Conservation (phyloP, 2,329 filamentous ascomycete species). For the Xenoacremonium recifei region DNA sequence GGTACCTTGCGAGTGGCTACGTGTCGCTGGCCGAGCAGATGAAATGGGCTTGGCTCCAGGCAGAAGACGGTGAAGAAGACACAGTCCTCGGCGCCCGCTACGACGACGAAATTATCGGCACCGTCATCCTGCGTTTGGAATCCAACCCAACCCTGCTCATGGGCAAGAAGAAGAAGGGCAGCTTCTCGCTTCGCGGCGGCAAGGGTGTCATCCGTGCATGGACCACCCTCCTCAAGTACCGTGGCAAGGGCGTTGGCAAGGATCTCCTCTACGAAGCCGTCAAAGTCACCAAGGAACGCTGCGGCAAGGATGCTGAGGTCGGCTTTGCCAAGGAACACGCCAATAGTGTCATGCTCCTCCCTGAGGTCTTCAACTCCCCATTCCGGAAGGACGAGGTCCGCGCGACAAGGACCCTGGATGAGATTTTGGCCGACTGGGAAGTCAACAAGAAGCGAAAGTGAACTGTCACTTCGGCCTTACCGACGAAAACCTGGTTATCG, state of each 20-base stretch:
- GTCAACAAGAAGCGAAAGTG: conserved; percentile 45
- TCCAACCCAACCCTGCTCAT: conserved; percentile 29
- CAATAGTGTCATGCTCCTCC: conserved; percentile 65
- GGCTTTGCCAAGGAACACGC: conserved; percentile 77
- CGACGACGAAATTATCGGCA: conserved; percentile 68
- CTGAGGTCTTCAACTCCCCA: conserved; percentile 58
- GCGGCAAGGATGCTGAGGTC: conserved; percentile 65
- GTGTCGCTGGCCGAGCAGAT: conserved; percentile 60
- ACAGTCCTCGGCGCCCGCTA: conserved; percentile 65
- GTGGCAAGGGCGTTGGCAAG: conserved; percentile 68
- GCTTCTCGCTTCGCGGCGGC: conserved; percentile 51
- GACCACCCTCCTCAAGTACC: conserved; percentile 71
- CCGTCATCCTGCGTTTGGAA: conserved; percentile 67
- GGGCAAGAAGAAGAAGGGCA: conserved; percentile 38
- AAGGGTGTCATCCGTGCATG: conserved; percentile 76
- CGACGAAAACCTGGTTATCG: too few species aligned
- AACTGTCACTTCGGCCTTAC: too few species aligned
- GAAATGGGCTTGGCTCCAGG: conserved; percentile 59
- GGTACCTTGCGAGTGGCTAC: conserved; percentile 62
- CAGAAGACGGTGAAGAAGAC: conserved; percentile 46
- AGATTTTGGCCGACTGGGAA: conserved; percentile 50
- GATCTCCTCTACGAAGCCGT: conserved; percentile 74
- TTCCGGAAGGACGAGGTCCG: conserved; percentile 59
- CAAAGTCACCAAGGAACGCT: conserved; percentile 62
- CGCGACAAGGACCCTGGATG: conserved; percentile 53